Base-by-base conservation (phyloP, 2,329 filamentous ascomycete genomes). In the Alternaria angustiovoidea region DNA sequence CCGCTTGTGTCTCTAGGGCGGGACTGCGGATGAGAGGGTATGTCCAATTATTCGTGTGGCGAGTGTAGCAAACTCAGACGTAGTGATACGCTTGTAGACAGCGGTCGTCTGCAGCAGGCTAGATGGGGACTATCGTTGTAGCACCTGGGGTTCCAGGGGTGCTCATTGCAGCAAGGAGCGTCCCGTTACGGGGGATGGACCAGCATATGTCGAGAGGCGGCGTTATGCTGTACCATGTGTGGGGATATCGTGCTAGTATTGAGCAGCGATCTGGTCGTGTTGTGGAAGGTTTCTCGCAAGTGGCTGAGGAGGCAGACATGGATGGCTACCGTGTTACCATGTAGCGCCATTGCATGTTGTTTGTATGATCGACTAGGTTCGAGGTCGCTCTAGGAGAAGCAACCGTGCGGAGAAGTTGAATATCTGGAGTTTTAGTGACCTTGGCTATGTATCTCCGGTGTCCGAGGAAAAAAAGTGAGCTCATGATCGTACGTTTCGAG, bases 171-270 rank as follows among this genome's bases (percentile, higher is more conserved):
- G 60, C 46, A 30, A 61, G 24, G 59, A 34, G 44, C 51, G 43
- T 60, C 51, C 63, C 60, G 44, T 64, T 57, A 47, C 43, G 43
- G 53, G 48, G 34, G 28, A 43, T 32, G 56, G 47, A 59, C 57
- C 61, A 69, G 63, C 62, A 69, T 61, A 65, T 59, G 67, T 65
- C 70, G 66, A 64, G 64, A 65, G 54, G 58, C 65, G 67, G 68
- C 61, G 67, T 51, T 14, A 66, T 65, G 73, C 63, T 49, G 68
- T 74, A 65, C 59, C 54, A 68, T 64, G 62, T 71, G 67, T 68
- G 69, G 69, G 70, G 66, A 68, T 61, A 64, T 65, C 34, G 64
- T 65, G 63, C 62, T 62, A 63, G 58, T 42, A 52, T 42, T 39
- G 62, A 66, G 55, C 55, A 66, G 54, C 46, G 48, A 62, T 54